phyloP scores from a whole-genome alignment of 1,139 yeast species.

The Nematodospora anomalae region DNA sequence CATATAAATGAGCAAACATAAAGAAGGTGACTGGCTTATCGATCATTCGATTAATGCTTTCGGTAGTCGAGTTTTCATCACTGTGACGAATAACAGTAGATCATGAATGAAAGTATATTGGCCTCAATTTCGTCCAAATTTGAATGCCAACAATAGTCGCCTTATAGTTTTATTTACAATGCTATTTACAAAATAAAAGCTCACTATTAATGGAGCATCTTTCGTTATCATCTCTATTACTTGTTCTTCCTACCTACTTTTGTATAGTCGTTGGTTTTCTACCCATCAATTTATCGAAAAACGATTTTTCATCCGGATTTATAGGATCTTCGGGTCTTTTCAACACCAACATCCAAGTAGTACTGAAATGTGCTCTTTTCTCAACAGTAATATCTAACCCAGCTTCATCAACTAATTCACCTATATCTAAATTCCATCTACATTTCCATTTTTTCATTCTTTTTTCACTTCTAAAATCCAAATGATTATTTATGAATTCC shows the following conservation, averaged over 20 bases:
- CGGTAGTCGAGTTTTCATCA: too few relatives aligned
- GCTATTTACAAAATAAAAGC: constrained; percentile 1
- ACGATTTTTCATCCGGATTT: constrained; percentile 42
- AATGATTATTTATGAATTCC: constrained; percentile 71
- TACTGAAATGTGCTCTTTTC: constrained; percentile 84
- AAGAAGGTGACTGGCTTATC: too few relatives aligned
- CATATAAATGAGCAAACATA: too few relatives aligned
- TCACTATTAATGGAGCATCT: neutral
- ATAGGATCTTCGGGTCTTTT: constrained; percentile 68
- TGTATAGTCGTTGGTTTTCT: constrained; percentile 18
- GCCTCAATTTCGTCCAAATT: too few relatives aligned
- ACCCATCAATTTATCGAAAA: constrained; percentile 45
- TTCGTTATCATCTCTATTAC: too few relatives aligned
- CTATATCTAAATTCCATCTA: constrained; percentile 94
- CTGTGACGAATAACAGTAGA: too few relatives aligned
- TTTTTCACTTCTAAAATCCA: constrained; percentile 80
- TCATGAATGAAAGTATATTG: too few relatives aligned
- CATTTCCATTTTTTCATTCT: constrained; percentile 96
- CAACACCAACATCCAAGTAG: constrained; percentile 83
- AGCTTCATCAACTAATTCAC: constrained; percentile 76
- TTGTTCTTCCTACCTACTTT: constrained; percentile 11
- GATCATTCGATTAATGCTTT: too few relatives aligned
- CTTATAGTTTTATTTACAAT: constrained; percentile 13
- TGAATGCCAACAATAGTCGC: too few relatives aligned
- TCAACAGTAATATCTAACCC: constrained; percentile 83